phyloP scores from a whole-genome alignment of 495 filamentous ascomycete genomes.

The Hypoxylon perforatum region DNA sequence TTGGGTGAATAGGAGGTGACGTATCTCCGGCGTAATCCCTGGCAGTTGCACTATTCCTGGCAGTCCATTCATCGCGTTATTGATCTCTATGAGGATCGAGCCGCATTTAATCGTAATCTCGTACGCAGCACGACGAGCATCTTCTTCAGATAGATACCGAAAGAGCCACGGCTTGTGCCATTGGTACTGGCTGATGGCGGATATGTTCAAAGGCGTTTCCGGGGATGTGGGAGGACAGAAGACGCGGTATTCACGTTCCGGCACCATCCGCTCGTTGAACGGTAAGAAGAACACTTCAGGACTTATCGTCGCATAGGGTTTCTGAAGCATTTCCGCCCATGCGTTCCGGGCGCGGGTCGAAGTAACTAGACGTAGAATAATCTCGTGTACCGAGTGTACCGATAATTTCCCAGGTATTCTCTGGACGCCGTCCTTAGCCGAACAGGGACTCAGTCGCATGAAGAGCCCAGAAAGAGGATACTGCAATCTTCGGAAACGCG shows the following conservation, averaged over 20 bases:
- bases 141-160: constrained; percentile 1
- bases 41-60: no score
- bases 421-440: constrained; percentile 45
- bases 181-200: constrained; percentile 49
- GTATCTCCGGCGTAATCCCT: no score
- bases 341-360: constrained; percentile 40
- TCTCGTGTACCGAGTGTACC: constrained; percentile 30
- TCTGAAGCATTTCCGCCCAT: constrained; percentile 15
- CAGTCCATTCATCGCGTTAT: constrained; percentile 19
- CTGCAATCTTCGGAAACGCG: constrained; percentile 18
- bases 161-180: constrained; percentile 49
- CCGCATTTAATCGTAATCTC: constrained; percentile 16
- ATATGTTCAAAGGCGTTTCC: constrained; percentile 25
- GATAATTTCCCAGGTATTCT: constrained; percentile 22
- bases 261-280: constrained; percentile 43
- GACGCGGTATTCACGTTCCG: constrained; percentile 46
- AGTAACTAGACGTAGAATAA: constrained; percentile 44
- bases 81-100: constrained; percentile 13
- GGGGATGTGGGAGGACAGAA: constrained; percentile 41
- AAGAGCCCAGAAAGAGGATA: constrained; percentile 46
- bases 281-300: constrained; percentile 45
- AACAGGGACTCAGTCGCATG: constrained; percentile 47
- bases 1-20: constrained; percentile 40
- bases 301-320: not conserved
- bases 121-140: constrained; percentile 15